Conservation (phyloP, 495 filamentous ascomycete species). For the Physcia stellaris region DNA sequence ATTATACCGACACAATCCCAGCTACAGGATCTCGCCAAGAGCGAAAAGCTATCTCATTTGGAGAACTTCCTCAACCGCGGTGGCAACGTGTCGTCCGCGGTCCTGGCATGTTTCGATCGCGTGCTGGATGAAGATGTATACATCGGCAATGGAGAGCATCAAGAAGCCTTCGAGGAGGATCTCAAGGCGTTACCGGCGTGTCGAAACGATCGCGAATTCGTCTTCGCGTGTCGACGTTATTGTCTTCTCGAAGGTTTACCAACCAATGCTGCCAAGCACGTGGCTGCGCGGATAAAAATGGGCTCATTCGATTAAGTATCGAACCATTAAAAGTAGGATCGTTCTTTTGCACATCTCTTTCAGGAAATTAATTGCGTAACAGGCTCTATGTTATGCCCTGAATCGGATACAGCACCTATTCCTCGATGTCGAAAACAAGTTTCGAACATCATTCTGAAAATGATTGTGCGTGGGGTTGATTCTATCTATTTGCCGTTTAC, state of each 20-base stretch:
- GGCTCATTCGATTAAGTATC: too few species aligned
- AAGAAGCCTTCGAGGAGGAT: conserved; percentile 5
- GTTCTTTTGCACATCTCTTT: too few species aligned
- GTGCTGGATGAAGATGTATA: conserved; percentile 13
- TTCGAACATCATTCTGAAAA: too few species aligned
- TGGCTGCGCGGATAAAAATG: background rate
- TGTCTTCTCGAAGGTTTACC: background rate
- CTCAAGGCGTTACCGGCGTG: conserved; percentile 10
- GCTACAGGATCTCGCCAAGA: background rate
- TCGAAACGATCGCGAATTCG: conserved; percentile 19
- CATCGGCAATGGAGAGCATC: conserved; percentile 11
- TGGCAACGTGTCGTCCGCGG: conserved; percentile 6
- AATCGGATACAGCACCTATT: too few species aligned
- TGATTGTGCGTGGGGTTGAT: too few species aligned
- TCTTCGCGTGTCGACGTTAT: conserved; percentile 12
- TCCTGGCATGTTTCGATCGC: conserved; percentile 10
- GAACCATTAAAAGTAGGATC: too few species aligned
- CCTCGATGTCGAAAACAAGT: too few species aligned
- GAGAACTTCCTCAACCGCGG: conserved; percentile 8
- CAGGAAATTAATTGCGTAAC: too few species aligned
- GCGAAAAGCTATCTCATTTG: background rate
- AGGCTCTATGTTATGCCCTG: too few species aligned
- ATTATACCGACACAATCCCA: conserved; percentile 6
- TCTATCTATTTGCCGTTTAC: too few species aligned
- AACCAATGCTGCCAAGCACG: background rate